Conservation (phyloP, 345 rosid species). For the Trapa bicornis region DNA sequence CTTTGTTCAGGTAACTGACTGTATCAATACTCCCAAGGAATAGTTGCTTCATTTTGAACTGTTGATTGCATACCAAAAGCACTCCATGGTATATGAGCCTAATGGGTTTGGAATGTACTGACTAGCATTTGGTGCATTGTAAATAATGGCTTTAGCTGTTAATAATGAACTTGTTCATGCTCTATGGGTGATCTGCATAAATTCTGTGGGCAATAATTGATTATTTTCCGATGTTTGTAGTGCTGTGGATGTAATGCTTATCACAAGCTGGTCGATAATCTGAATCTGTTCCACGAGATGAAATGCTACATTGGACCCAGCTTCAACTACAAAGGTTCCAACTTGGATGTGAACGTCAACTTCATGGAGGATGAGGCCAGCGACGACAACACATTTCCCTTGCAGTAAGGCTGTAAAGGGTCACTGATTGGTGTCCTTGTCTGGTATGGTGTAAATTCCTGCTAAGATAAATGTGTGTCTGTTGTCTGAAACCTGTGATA, state of each 20-base stretch:
- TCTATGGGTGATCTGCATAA: not conserved
- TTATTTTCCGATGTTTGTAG: conserved; percentile 20
- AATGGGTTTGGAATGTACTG: not conserved
- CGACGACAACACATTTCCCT: conserved; percentile 22
- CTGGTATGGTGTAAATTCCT: not conserved
- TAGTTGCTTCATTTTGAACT: no score
- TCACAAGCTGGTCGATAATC: conserved; percentile 87
- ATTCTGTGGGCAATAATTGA: not conserved
- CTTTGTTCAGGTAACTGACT: conserved; percentile 55
- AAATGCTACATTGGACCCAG: conserved; percentile 64
- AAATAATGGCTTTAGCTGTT: not conserved
- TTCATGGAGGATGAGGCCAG: conserved; percentile 36
- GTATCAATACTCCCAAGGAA: no score
- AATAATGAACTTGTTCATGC: not conserved
- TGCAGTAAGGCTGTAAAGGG: conserved; percentile 23
- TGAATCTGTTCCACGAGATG: conserved; percentile 84
- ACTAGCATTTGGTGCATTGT: not conserved
- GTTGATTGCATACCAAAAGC: not conserved
- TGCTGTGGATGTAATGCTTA: conserved; percentile 92
- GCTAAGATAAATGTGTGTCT: not conserved
- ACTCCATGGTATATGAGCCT: not conserved
- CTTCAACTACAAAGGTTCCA: conserved; percentile 41
- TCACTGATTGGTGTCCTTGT: not conserved
- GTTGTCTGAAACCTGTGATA: not conserved
- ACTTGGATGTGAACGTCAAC: conserved; percentile 56